Evolutionary conservation across 805 yeast species (phyloP), one percentile per base, ranked within the genome.

Genomic region (Suhomyces sp.): DNA sequence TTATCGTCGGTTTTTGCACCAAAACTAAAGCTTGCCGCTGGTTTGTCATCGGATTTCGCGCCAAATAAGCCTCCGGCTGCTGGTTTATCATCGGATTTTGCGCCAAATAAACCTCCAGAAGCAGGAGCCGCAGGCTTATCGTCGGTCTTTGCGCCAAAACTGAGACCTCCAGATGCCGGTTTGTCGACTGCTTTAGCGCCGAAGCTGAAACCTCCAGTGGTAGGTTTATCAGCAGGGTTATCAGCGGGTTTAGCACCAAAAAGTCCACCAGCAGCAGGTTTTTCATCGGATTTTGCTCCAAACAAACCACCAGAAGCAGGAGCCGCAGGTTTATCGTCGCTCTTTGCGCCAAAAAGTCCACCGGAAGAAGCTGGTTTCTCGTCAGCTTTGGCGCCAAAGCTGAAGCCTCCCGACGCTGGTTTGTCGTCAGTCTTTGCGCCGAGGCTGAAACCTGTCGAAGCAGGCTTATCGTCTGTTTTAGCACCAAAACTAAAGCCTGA

Each of bases 281-380:
- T 29, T 37, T 52, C 27, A 22, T 50, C 15, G 13, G 58, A 51
- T 55, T 53, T 58, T 29, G 68, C 61, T 8, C 67, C 68, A 46
- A 65, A 58, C 10, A 62, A 61, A 6, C 57, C 53, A 15, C 60
- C 54, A 1, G 31, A 27, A 2, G 61, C 41, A 8, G 31, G 12
- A 2, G 61, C 41, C 5, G 53, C 47, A 15, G 52, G 53, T 21
- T 58, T 62, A 17, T 57, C 63, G n/a, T 62, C 68, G 31, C 60
- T 40, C 8, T 40, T 44, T 7, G 50, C 49, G 5, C 56, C 57
- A 19, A 55, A 53, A n/a, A n/a, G n/a, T n/a, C n/a, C n/a, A n/a
- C n/a, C n/a, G n/a, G 2, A 41, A 45, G 40, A 15, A 20, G 43
- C 43, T 9, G 49, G 40, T 31, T 45, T 43, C n/a, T 25, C 33